phyloP scores from a whole-genome alignment of 2,329 filamentous ascomycete species.

The Aspergillus fumigatiaffinis region DNA sequence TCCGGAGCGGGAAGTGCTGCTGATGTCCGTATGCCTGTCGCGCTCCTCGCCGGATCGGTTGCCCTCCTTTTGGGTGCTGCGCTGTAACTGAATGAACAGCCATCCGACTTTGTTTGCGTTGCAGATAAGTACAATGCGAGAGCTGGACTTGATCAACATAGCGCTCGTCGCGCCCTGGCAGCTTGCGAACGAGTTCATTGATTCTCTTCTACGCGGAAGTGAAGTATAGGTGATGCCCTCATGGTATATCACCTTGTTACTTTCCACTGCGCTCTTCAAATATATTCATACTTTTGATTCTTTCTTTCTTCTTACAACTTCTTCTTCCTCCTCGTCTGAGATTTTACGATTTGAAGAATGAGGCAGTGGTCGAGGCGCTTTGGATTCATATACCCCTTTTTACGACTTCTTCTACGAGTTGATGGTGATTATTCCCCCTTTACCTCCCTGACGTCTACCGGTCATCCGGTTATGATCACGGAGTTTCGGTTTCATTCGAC shows the following conservation, averaged over 20 bases:
- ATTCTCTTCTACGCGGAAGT: neutral
- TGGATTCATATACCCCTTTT: conserved; percentile 16
- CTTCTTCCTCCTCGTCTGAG: conserved; percentile 3
- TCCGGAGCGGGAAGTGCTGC: conserved; percentile 18
- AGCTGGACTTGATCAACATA: neutral
- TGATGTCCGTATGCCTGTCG: conserved; percentile 25
- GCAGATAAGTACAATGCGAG: neutral
- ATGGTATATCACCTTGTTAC: conserved; percentile 12
- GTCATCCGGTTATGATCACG: neutral
- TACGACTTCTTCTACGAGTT: conserved; percentile 31
- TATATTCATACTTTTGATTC: conserved; percentile 12
- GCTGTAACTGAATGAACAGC: neutral
- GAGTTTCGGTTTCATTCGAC: neutral
- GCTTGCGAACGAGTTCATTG: neutral
- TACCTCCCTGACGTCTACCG: neutral
- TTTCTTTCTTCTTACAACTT: conserved; percentile 19
- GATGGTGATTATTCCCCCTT: conserved; percentile 21
- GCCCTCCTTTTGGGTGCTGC: conserved; percentile 31
- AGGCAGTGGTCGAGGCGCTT: conserved; percentile 14
- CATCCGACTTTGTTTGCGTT: neutral
- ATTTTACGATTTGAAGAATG: conserved; percentile 2
- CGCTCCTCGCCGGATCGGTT: conserved; percentile 35
- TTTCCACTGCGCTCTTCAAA: conserved; percentile 10
- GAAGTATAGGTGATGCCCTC: neutral
- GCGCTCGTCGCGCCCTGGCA: neutral